phyloP scores from a whole-genome alignment of 805 yeast species.

The Ogataea glucozyma region DNA sequence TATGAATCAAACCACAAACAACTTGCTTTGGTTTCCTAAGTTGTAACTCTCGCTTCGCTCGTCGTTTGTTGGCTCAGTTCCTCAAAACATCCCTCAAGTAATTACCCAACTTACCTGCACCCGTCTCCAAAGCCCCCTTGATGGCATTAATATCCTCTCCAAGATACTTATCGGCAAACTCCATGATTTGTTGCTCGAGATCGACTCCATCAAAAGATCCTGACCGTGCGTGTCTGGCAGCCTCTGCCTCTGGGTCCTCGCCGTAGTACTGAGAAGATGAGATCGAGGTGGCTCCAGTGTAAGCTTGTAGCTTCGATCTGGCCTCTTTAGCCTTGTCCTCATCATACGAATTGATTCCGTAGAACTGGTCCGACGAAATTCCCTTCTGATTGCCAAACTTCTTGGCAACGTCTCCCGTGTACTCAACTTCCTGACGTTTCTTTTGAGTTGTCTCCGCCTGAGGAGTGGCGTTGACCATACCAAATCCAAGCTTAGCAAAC shows the following conservation, averaged over 20 bases:
- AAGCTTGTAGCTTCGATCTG: slow-evolving; percentile 71
- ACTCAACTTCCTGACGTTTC: slow-evolving; percentile 41
- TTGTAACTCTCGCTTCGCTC: too few species aligned
- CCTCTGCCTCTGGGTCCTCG: slow-evolving; percentile 32
- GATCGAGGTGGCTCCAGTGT: slow-evolving; percentile 84
- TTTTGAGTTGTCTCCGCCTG: slow-evolving; percentile 30
- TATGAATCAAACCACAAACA: too few species aligned
- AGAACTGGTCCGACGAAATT: slow-evolving; percentile 92
- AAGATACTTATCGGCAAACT: slow-evolving; percentile 65
- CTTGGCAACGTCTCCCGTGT: slow-evolving; percentile 71
- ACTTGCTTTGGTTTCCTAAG: too few species aligned
- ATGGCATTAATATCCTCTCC: slow-evolving; percentile 85
- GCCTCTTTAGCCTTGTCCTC: slow-evolving; percentile 80
- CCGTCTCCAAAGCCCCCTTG: slow-evolving; percentile 90
- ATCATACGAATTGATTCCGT: slow-evolving; percentile 85
- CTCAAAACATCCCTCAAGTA: slow-evolving; percentile 84
- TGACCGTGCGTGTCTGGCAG: slow-evolving; percentile 31
- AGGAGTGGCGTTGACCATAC: slow-evolving; percentile 75
- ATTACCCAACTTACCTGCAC: slow-evolving; percentile 86
- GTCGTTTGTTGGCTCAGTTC: too few species aligned
- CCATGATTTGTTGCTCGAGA: slow-evolving; percentile 54
- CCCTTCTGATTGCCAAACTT: slow-evolving; percentile 91
- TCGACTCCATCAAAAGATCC: slow-evolving; percentile 41
- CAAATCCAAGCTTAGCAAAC: slow-evolving; percentile 85
- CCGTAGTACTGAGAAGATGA: slow-evolving; percentile 94